A percentile compares a stretch with the other conserved stretches of the same genome.
These are phyloP conservation scores for Coemansia sp. DNA, from an alignment of 371 early-diverging fungal genomes.

Conservation along the genomic window DNA sequence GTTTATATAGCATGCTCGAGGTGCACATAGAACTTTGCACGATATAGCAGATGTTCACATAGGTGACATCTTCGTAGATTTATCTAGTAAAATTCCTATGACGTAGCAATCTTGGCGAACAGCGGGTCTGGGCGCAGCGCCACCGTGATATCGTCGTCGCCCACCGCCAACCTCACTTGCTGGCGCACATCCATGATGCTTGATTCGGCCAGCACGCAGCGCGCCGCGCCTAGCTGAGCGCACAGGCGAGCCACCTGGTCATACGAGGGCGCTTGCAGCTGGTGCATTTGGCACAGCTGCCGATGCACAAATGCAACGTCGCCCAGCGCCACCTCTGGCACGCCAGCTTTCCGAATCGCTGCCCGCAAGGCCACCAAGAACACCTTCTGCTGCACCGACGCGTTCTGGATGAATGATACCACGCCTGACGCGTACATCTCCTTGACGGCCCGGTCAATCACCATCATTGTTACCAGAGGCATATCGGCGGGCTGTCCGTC, in stretches of 20 bases:
- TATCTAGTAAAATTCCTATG: conserved; percentile 1
- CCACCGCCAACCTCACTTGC: conserved; percentile 67
- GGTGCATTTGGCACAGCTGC: conserved; percentile 66
- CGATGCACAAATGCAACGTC: conserved; percentile 63
- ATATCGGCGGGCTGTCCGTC: not conserved
- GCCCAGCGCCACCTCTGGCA: conserved; percentile 73
- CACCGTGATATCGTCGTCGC: conserved; percentile 72
- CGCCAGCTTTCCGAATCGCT: conserved; percentile 63
- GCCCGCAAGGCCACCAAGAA: conserved; percentile 74
- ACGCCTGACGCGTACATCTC: conserved; percentile 82
- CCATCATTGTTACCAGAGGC: conserved; percentile 67
- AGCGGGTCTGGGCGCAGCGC: conserved; percentile 67
- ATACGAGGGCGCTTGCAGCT: conserved; percentile 60
- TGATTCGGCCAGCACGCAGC: conserved; percentile 63
- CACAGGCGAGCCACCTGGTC: conserved; percentile 66
- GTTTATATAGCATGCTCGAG: no score
- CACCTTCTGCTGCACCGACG: conserved; percentile 80
- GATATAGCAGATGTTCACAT: no score
- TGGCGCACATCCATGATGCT: conserved; percentile 69
- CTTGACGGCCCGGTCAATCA: conserved; percentile 75
- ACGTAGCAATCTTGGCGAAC: conserved; percentile 53
- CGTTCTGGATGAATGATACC: conserved; percentile 68
- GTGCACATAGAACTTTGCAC: no score
- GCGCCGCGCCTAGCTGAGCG: conserved; percentile 65
- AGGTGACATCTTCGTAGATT: no score